Base-by-base conservation (phyloP, 805 yeast species). In the Starmerella geochares region DNA sequence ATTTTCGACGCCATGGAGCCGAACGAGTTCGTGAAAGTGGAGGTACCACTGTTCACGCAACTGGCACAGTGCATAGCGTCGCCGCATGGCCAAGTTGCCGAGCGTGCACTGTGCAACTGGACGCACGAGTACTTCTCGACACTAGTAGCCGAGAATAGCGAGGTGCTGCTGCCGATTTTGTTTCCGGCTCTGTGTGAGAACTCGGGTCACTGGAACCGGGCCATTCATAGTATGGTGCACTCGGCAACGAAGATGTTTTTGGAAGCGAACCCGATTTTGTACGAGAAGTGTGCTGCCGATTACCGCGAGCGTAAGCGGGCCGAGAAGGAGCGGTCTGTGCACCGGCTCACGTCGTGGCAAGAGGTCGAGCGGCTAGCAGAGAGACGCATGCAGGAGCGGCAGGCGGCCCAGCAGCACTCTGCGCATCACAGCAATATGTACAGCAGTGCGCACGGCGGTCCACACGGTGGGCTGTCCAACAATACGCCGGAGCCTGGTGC, bases 1-100 rank as follows among this genome's bases (percentile, higher is more conserved):
- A 88, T 92, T 3, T 86, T 88, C 64, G 98, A 92, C 69, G 92
- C 86, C 25, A 86, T 90, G 73, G 96, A 90, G 67, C 95, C 96
- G 13, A 71, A 76, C 51, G 97, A 92, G 67, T 92, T 92, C 64
- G 77, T 80, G 56, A 86, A 86, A 67, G 85, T 92, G 56, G 94
- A 88, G 67, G 83, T 87, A 2, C 97, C 97, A 3, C 71, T 92
- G 43, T 88, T 88, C 68, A 94, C 90, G 27, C 98, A 92, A 68
- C 74, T 92, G 56, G 83, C 95, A 46, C 86, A 84, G 67, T 90
- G 97, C 69, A 88, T 92, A 35, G 77, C 94, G 24, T 84, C 95
- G 1, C 86, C 95, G 24, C 97, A 92, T 70, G 94, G 92, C 72
- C 98, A 92, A 73, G 96, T 92, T 23, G 83, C 94, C 51, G 98